Conservation (phyloP, 2,329 filamentous ascomycete species). For the Bipolaris cookei region DNA sequence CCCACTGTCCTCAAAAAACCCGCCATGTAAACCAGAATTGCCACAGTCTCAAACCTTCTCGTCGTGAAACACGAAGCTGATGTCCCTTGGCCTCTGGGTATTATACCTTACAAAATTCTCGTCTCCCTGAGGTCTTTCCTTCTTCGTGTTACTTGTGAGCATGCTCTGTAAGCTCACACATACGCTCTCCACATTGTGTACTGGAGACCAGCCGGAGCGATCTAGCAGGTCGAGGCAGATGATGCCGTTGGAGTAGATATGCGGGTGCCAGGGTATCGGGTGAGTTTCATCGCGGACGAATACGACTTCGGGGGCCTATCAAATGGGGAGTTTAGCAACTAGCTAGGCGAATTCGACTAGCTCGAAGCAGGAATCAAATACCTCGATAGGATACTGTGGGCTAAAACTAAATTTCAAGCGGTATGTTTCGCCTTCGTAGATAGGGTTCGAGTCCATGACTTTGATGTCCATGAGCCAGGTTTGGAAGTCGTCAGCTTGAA, state of each 20-base stretch:
- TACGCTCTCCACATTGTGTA: slow-evolving; percentile 95
- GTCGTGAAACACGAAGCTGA: slow-evolving; percentile 94
- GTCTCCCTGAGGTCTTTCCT: slow-evolving; percentile 88
- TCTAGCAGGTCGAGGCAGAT: slow-evolving; percentile 96
- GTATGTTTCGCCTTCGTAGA: slow-evolving; percentile 82
- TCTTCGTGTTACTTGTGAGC: slow-evolving; percentile 92
- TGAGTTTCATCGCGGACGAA: slow-evolving; percentile 70
- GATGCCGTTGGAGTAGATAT: slow-evolving; percentile 98
- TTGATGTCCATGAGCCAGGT: slow-evolving; percentile 93
- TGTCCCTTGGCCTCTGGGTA: slow-evolving; percentile 79
- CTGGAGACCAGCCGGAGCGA: slow-evolving; percentile 88
- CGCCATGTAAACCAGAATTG: neutral
- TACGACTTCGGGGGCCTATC: slow-evolving; percentile 88
- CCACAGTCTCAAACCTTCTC: slow-evolving; percentile 60
- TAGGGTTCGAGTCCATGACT: slow-evolving; percentile 87
- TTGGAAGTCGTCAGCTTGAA: slow-evolving; percentile 80
- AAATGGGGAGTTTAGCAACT: neutral
- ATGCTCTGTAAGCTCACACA: slow-evolving; percentile 98
- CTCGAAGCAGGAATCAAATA: slow-evolving; percentile 4
- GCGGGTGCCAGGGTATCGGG: slow-evolving; percentile 89
- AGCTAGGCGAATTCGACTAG: neutral
- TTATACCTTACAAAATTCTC: slow-evolving; percentile 87
- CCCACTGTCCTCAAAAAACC: neutral
- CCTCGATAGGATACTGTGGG: slow-evolving; percentile 82
- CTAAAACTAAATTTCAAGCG: slow-evolving; percentile 88